These are phyloP conservation scores for Penicillium vulpinum DNA, from an alignment of 2,329 filamentous ascomycete species.

Conservation along the genomic window DNA sequence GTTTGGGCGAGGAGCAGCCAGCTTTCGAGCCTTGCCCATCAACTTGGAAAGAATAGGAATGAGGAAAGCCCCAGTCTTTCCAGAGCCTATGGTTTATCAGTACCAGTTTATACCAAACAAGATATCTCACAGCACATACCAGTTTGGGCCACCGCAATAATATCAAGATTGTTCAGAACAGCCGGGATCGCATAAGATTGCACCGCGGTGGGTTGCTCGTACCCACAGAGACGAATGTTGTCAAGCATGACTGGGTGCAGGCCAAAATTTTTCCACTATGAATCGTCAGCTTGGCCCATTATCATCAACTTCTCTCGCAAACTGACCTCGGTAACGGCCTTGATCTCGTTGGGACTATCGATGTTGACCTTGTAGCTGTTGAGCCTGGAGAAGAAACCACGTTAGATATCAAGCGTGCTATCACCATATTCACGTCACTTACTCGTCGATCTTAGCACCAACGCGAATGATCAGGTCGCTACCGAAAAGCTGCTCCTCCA, in stretches of 20 bases:
- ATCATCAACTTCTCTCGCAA: background rate
- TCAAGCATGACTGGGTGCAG: constrained; percentile 80
- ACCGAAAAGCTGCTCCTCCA: constrained; percentile 76
- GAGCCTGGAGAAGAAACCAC: constrained; percentile 6
- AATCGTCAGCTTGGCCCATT: constrained; percentile 3
- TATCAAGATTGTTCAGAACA: constrained; percentile 72
- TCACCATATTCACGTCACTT: constrained; percentile 32
- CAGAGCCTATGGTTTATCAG: constrained; percentile 67
- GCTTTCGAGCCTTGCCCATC: constrained; percentile 92
- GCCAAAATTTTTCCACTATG: constrained; percentile 72
- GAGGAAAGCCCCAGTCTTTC: constrained; percentile 92
- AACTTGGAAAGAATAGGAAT: constrained; percentile 85
- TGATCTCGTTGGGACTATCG: constrained; percentile 13
- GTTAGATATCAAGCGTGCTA: background rate
- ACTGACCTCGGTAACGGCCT: constrained; percentile 13
- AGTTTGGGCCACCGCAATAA: constrained; percentile 89
- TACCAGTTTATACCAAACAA: background rate
- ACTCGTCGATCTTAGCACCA: constrained; percentile 66
- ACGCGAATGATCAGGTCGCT: constrained; percentile 51
- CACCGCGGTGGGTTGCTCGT: constrained; percentile 75
- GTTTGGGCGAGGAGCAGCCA: constrained; percentile 73
- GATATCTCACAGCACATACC: constrained; percentile 57
- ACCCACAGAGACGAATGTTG: constrained; percentile 74
- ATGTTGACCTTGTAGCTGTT: constrained; percentile 8
- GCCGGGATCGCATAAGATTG: constrained; percentile 83